Conservation (phyloP, 805 yeast genomes). For the Teunomyces aglyptinius region DNA sequence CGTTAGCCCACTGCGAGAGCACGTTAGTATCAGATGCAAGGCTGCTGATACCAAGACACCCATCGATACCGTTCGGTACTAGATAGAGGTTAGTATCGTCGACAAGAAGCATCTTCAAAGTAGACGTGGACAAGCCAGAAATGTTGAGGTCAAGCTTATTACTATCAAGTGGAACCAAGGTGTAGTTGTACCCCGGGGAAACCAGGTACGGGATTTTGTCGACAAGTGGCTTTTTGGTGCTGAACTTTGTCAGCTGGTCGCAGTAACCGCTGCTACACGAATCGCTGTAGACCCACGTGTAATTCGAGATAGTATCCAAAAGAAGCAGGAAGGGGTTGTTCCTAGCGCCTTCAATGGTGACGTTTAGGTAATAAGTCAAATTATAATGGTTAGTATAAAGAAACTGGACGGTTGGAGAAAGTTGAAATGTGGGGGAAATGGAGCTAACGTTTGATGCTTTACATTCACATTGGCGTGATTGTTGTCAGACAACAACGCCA, state of each 20-base stretch:
- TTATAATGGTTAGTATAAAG: too few relatives aligned
- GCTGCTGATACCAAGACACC: conserved; percentile 59
- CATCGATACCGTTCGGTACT: conserved; percentile 50
- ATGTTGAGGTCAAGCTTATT: conserved; percentile 30
- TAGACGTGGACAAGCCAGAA: conserved; percentile 20
- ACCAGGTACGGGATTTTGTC: conserved; percentile 7
- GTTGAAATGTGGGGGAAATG: background rate
- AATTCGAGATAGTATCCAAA: conserved; percentile 65
- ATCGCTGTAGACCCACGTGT: conserved; percentile 59
- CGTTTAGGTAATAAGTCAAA: conserved; percentile 13
- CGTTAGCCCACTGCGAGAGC: conserved; percentile 36
- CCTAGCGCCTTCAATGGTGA: conserved; percentile 19
- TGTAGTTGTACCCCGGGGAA: too few relatives aligned
- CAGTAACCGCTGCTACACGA: conserved; percentile 54
- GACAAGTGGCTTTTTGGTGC: conserved; percentile 12
- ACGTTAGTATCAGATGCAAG: conserved; percentile 26
- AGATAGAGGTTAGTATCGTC: conserved; percentile 44
- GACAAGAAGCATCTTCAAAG: conserved; percentile 55
- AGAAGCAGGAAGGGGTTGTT: conserved; percentile 46
- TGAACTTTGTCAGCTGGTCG: conserved; percentile 23
- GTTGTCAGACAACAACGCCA: conserved; percentile 8
- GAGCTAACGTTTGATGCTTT: background rate
- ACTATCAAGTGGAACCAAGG: conserved; percentile 32
- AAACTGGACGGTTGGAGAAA: conserved; percentile 5
- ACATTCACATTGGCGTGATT: conserved; percentile 9